Percentiles rank a stretch among this genome's conserved stretches.
phyloP scores from a whole-genome alignment of 2,329 filamentous ascomycete species.

The Lizonia empirigonia region DNA sequence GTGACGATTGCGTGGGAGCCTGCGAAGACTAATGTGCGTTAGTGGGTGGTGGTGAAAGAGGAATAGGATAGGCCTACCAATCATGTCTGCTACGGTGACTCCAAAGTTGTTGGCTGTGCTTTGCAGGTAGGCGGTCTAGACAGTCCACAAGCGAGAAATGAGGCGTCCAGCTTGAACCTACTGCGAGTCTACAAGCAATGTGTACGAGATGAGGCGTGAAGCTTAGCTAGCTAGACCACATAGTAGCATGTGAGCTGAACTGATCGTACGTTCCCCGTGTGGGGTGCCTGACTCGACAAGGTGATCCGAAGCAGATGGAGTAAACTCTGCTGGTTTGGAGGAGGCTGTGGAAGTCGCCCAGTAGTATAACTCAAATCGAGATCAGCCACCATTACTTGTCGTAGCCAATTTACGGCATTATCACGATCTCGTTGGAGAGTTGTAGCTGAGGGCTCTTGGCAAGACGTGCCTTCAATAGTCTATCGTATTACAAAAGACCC shows the following conservation, averaged over 20 bases:
- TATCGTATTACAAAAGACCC: background rate
- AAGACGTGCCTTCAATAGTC: background rate
- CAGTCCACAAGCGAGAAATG: background rate
- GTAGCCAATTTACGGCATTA: background rate
- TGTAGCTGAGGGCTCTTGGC: background rate
- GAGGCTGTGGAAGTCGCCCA: background rate
- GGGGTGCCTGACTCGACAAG: background rate
- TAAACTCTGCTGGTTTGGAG: background rate
- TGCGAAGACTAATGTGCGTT: constrained; percentile 27
- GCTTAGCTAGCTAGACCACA: constrained; percentile 1
- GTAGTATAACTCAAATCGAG: background rate
- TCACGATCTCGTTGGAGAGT: background rate
- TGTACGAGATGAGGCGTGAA: background rate
- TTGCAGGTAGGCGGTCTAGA: constrained; percentile 31
- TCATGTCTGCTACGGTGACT: constrained; percentile 18
- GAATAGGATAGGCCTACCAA: background rate
- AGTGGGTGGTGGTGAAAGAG: constrained; percentile 25
- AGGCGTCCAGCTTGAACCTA: background rate
- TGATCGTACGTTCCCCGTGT: background rate
- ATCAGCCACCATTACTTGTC: constrained; percentile 1
- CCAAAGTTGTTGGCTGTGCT: constrained; percentile 46
- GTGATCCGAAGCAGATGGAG: background rate
- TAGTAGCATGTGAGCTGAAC: background rate
- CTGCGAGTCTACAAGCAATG: constrained; percentile 4
- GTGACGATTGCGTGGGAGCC: constrained; percentile 19